phyloP scores from a whole-genome alignment of 2,329 filamentous ascomycete genomes.

The Cladosporium sp. region DNA sequence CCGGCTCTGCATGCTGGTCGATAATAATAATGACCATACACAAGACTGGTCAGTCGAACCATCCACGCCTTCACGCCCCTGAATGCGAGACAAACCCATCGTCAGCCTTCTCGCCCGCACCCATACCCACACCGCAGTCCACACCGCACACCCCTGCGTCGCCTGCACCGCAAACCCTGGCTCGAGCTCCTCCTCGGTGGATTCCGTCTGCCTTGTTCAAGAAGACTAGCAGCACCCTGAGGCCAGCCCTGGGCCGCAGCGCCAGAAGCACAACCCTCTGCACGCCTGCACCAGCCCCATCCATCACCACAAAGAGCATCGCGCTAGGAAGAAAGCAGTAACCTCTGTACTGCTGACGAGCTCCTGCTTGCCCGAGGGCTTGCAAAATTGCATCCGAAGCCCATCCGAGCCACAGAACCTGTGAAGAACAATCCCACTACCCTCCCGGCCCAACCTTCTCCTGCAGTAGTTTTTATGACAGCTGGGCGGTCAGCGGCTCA shows the following conservation, averaged over 20 bases:
- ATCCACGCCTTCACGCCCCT: neutral
- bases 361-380: neutral
- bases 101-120: conserved; percentile 1
- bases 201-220: conserved; percentile 1
- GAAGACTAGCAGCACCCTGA: neutral
- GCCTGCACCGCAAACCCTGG: neutral
- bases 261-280: neutral
- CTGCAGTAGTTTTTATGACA: neutral
- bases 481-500: neutral
- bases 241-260: neutral
- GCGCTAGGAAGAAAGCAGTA: neutral
- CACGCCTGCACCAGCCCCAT: conserved; percentile 2
- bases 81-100: conserved; percentile 2
- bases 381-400: neutral
- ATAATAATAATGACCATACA: neutral
- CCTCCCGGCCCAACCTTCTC: neutral
- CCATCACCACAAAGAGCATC: neutral
- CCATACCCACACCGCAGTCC: neutral
- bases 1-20: neutral
- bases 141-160: neutral
- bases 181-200: neutral
- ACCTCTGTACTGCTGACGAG: neutral
- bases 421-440: conserved; percentile 1
- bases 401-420: neutral
- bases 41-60: neutral